A percentile compares a stretch with the other conserved stretches of the same genome.
These are phyloP conservation scores for Claviceps cyperi DNA, from an alignment of 2,329 filamentous ascomycete species.

Conservation along the genomic window DNA sequence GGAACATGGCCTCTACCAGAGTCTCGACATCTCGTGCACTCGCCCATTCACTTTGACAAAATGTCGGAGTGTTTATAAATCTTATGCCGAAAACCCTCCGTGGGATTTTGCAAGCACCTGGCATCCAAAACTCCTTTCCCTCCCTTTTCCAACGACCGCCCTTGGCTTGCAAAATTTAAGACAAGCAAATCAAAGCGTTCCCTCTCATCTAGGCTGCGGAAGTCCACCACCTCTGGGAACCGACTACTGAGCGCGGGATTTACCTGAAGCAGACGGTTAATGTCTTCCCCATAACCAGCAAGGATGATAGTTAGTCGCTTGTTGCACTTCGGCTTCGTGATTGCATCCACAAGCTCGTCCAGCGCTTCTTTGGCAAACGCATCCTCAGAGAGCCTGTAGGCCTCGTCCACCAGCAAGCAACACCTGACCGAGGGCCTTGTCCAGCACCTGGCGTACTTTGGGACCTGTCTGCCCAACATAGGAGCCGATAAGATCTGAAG, in stretches of 20 bases:
- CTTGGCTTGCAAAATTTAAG: conserved; percentile 23
- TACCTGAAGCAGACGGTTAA: conserved; percentile 44
- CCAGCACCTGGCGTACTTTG: conserved; percentile 43
- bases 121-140: conserved; percentile 11
- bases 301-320: conserved; percentile 51
- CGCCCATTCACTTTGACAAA: conserved; percentile 37
- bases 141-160: conserved; percentile 8
- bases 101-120: conserved; percentile 12
- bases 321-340: conserved; percentile 41
- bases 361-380: conserved; percentile 42
- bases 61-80: conserved; percentile 19
- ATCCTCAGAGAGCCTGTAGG: conserved; percentile 46
- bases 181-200: conserved; percentile 25
- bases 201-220: conserved; percentile 27
- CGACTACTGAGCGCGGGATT: conserved; percentile 51
- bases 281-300: conserved; percentile 53
- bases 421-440: conserved; percentile 49
- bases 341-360: conserved; percentile 36
- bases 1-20: conserved; percentile 36
- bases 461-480: conserved; percentile 58
- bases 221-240: conserved; percentile 48
- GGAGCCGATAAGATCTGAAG: conserved; percentile 52
- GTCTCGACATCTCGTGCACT: conserved; percentile 48
- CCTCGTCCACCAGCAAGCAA: conserved; percentile 60
- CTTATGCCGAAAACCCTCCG: conserved; percentile 1